Evolutionary conservation across 768 basidiomycete species (phyloP).

Genomic region (Aureoboletus auriporus): DNA sequence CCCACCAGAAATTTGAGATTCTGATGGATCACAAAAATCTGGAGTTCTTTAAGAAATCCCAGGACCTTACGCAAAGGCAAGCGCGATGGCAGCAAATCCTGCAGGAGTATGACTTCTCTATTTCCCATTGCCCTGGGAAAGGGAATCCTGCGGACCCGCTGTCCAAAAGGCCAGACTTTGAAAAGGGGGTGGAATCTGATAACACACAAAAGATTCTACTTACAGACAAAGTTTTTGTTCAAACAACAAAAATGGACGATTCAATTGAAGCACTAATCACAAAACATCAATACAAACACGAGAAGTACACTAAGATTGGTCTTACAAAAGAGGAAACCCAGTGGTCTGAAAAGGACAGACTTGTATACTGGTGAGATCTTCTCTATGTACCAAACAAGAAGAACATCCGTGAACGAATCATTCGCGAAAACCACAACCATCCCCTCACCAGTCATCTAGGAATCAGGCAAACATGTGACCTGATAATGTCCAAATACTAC

Average conservation of each 20-base stretch:
- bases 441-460: constrained; percentile 16
- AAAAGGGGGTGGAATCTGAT: too few species aligned
- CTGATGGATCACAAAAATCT: constrained; percentile 39
- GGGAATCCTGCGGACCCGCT: not conserved
- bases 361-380: too few species aligned
- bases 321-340: too few species aligned
- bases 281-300: too few species aligned
- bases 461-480: not conserved
- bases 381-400: not conserved
- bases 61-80: constrained; percentile 39
- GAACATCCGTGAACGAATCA: not conserved
- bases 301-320: too few species aligned
- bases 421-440: not conserved
- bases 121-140: not conserved
- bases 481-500: not conserved
- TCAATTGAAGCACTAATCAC: too few species aligned
- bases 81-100: constrained; percentile 11
- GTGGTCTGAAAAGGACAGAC: too few species aligned
- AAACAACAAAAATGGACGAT: not conserved
- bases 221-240: not conserved
- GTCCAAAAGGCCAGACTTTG: not conserved
- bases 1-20: constrained; percentile 13
- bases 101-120: not conserved
- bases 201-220: not conserved
- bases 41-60: constrained; percentile 35